Conservation (phyloP, 2,329 filamentous ascomycete species). For the Simplicillium aogashimaense region DNA sequence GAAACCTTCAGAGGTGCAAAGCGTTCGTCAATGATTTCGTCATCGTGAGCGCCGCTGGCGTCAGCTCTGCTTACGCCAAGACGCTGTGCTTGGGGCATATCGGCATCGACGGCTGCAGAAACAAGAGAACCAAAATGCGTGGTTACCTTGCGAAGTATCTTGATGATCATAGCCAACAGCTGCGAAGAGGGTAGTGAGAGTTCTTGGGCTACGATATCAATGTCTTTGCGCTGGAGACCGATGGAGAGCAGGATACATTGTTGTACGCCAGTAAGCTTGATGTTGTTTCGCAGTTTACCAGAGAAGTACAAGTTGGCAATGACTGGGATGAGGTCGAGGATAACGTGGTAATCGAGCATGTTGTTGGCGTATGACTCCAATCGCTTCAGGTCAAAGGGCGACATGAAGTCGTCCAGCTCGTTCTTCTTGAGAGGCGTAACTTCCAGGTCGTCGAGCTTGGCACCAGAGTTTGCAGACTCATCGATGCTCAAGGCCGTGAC, state of each 20-base stretch:
- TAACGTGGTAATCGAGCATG: conserved; percentile 95
- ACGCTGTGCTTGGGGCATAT: conserved; percentile 48
- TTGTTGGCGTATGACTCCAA: conserved; percentile 94
- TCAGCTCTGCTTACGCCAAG: conserved; percentile 50
- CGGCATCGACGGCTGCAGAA: conserved; percentile 59
- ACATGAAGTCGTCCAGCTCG: conserved; percentile 69
- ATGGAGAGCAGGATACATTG: conserved; percentile 80
- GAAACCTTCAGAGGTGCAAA: conserved; percentile 62
- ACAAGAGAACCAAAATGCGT: conserved; percentile 67
- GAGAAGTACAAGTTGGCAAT: conserved; percentile 81
- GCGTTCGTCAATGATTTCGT: conserved; percentile 53
- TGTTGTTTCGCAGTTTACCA: conserved; percentile 54
- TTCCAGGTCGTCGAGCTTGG: conserved; percentile 48
- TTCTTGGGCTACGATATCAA: conserved; percentile 74
- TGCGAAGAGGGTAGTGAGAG: conserved; percentile 65
- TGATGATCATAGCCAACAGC: conserved; percentile 93
- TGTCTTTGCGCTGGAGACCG: conserved; percentile 80
- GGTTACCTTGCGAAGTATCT: conserved; percentile 82
- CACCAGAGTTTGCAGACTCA: conserved; percentile 68
- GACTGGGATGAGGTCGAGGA: conserved; percentile 80
- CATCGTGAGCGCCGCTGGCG: conserved; percentile 56
- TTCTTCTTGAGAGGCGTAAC: conserved; percentile 54
- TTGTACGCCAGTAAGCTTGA: conserved; percentile 75
- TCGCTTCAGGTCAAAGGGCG: conserved; percentile 89
- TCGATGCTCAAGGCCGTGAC: conserved; percentile 77